Percentiles rank a stretch among this genome's conserved stretches.
phyloP scores from a whole-genome alignment of 805 yeast genomes.

The Kregervanrija pseudodelftensis region DNA sequence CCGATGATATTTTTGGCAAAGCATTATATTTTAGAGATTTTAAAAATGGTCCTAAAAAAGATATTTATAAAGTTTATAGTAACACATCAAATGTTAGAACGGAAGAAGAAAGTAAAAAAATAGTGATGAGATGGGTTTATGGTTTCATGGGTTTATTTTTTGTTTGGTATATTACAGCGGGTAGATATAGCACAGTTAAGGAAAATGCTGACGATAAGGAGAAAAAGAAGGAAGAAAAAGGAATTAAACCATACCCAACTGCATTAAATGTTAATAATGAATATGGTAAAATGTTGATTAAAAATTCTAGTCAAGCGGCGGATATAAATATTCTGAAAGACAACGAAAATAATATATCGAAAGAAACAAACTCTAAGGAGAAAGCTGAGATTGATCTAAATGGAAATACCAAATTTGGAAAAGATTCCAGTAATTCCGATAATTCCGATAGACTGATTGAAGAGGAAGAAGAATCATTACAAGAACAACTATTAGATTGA shows the following conservation, averaged over 20 bases:
- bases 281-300: constrained; percentile 9
- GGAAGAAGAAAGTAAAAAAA: constrained; percentile 10
- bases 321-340: no score
- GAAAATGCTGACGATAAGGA: neutral
- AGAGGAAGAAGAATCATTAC: no score
- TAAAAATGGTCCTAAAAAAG: constrained; percentile 15
- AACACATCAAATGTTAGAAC: constrained; percentile 6
- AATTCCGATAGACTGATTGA: no score
- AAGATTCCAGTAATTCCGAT: no score
- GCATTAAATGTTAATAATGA: constrained; percentile 5
- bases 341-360: neutral
- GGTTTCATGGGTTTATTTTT: constrained; percentile 5
- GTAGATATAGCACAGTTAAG: constrained; percentile 3
- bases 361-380: neutral
- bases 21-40: constrained; percentile 18
- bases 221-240: neutral
- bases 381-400: neutral
- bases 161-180: constrained; percentile 10
- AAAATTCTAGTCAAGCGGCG: neutral
- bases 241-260: no score
- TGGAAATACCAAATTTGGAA: no score
- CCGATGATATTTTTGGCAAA: constrained; percentile 19
- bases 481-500: no score
- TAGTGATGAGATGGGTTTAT: constrained; percentile 5
- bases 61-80: constrained; percentile 13